phyloP scores from a whole-genome alignment of 139 green algal species.

The Closterium sp. region DNA sequence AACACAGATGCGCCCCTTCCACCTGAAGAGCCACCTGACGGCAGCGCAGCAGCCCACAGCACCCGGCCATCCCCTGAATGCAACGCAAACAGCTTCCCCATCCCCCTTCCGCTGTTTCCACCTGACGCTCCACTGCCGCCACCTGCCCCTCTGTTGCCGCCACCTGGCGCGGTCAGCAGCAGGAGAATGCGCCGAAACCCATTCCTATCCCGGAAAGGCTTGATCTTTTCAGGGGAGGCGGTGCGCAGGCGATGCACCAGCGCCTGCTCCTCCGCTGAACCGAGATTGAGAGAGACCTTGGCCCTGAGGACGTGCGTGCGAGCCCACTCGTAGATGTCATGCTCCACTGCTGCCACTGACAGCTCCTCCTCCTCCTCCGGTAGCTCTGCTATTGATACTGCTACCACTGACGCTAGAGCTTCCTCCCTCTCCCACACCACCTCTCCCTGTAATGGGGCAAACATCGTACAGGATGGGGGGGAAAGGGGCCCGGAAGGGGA shows the following conservation, averaged over 20 bases:
- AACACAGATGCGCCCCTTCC: no score
- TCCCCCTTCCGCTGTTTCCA: no score
- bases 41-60: no score
- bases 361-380: conserved; percentile 45
- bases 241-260: conserved; percentile 15
- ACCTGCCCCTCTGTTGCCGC: not conserved
- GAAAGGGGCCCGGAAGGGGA: not conserved
- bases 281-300: conserved; percentile 33
- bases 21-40: no score
- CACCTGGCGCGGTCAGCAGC: not conserved
- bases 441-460: conserved; percentile 13
- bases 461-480: not conserved
- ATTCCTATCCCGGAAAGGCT: conserved; percentile 62
- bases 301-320: conserved; percentile 12
- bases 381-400: conserved; percentile 70
- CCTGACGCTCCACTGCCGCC: no score
- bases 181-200: conserved; percentile 78
- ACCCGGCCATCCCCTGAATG: no score
- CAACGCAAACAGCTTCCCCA: no score
- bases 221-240: conserved; percentile 4
- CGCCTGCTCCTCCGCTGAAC: conserved; percentile 16
- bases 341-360: not conserved
- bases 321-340: not conserved
- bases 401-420: conserved; percentile 59
- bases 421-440: conserved; percentile 73